phyloP scores from a whole-genome alignment of 345 rosid genomes.

The Abelmoschus esculentus region DNA sequence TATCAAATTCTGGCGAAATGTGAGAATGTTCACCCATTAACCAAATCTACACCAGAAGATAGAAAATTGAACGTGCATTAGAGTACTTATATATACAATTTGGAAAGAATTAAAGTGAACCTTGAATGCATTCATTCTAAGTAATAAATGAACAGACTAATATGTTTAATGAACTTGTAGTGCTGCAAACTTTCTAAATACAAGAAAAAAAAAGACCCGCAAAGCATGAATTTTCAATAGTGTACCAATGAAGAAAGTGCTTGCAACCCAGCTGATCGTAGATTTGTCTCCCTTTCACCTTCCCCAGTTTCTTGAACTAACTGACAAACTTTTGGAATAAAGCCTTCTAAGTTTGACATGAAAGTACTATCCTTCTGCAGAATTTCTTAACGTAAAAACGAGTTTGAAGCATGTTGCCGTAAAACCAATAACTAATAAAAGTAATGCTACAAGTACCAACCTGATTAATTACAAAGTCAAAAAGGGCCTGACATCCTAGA shows the following conservation, averaged over 20 bases:
- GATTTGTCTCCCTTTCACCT: conserved; percentile 47
- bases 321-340: conserved; percentile 84
- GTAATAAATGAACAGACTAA: not conserved
- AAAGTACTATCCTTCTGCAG: conserved; percentile 79
- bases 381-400: conserved; percentile 17
- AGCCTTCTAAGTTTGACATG: conserved; percentile 80
- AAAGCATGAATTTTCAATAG: not conserved
- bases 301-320: conserved; percentile 78
- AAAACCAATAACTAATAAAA: conserved; percentile 4
- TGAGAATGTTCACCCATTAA: conserved; percentile 74
- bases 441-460: conserved; percentile 27
- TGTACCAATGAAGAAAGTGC: conserved; percentile 80
- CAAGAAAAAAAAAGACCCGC: not conserved
- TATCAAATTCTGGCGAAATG: conserved; percentile 61
- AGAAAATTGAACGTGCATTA: conserved; percentile 21
- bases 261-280: conserved; percentile 70
- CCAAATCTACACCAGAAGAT: conserved; percentile 45
- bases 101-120: not conserved
- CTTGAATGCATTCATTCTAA: conserved; percentile 1
- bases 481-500: conserved; percentile 78
- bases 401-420: conserved; percentile 8
- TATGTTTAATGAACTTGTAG: not conserved
- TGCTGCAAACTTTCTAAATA: not conserved
- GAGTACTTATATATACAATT: conserved; percentile 5
- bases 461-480: conserved; percentile 88